These are phyloP conservation scores for Cordyceps farinosa DNA, from an alignment of 2,329 filamentous ascomycete species.

Conservation along the genomic window DNA sequence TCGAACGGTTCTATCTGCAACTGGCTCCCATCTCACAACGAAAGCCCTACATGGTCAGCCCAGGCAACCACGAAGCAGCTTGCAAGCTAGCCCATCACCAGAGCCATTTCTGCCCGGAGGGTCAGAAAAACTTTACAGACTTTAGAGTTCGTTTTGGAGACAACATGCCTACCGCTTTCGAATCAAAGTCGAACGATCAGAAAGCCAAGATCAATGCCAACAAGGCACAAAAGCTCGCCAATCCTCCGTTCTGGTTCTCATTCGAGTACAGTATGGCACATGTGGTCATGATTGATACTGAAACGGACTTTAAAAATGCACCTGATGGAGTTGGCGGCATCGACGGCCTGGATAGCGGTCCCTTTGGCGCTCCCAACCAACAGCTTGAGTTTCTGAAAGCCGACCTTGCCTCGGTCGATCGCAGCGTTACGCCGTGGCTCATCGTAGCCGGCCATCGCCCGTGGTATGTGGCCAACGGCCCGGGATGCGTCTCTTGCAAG, in stretches of 20 bases:
- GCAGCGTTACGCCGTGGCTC: slow-evolving; percentile 47
- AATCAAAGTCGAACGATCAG: slow-evolving; percentile 46
- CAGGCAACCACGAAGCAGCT: slow-evolving; percentile 56
- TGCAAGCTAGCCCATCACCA: slow-evolving; percentile 38
- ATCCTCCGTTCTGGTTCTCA: slow-evolving; percentile 26
- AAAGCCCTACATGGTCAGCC: slow-evolving; percentile 45
- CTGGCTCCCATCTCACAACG: slow-evolving; percentile 43
- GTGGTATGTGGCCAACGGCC: slow-evolving; percentile 43
- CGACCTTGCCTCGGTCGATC: slow-evolving; percentile 54
- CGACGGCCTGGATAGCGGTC: slow-evolving; percentile 39
- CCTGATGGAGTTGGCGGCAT: slow-evolving; percentile 25
- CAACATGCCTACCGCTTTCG: slow-evolving; percentile 47
- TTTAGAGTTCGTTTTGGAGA: slow-evolving; percentile 50
- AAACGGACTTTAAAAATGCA: slow-evolving; percentile 30
- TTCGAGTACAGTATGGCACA: slow-evolving; percentile 30
- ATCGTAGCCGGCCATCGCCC: slow-evolving; percentile 38
- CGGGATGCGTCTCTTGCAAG: slow-evolving; percentile 44
- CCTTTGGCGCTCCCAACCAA: slow-evolving; percentile 46
- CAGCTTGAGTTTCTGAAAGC: slow-evolving; percentile 54
- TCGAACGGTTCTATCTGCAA: slow-evolving; percentile 50
- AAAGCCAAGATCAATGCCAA: slow-evolving; percentile 42
- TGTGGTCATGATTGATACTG: slow-evolving; percentile 33
- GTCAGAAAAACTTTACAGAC: slow-evolving; percentile 59
- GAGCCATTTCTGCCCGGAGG: slow-evolving; percentile 41
- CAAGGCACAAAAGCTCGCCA: slow-evolving; percentile 38